Conservation (phyloP, 2,329 filamentous ascomycete species). For the Apiospora malaysiana region DNA sequence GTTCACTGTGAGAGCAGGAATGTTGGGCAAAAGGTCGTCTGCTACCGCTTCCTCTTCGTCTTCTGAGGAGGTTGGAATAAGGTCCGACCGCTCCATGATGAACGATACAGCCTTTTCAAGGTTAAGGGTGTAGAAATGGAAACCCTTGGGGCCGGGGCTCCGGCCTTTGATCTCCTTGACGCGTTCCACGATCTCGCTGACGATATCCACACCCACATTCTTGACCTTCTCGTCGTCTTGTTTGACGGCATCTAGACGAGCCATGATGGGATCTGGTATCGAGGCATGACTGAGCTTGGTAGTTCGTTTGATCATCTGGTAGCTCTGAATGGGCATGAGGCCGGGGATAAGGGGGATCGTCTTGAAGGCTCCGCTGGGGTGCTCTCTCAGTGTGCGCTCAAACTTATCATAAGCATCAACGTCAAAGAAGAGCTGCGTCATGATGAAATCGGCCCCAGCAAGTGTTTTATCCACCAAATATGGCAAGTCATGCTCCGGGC, state of each 20-base stretch:
- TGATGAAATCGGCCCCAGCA: slow-evolving; percentile 95
- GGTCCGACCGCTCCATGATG: slow-evolving; percentile 82
- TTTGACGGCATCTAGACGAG: slow-evolving; percentile 73
- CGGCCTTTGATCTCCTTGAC: slow-evolving; percentile 70
- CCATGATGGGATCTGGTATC: slow-evolving; percentile 74
- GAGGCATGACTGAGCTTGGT: slow-evolving; percentile 93
- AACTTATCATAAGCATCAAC: slow-evolving; percentile 81
- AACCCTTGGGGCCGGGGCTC: slow-evolving; percentile 71
- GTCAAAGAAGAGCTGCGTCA: slow-evolving; percentile 98
- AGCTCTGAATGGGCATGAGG: slow-evolving; percentile 97
- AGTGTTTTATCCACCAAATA: slow-evolving; percentile 89
- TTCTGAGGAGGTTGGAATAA: slow-evolving; percentile 70
- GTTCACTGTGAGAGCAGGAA: slow-evolving; percentile 59
- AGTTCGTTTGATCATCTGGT: slow-evolving; percentile 91
- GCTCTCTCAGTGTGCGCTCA: slow-evolving; percentile 76
- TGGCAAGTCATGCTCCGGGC: slow-evolving; percentile 80
- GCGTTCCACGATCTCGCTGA: slow-evolving; percentile 82
- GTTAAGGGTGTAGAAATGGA: slow-evolving; percentile 98
- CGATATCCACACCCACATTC: slow-evolving; percentile 77
- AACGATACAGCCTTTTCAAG: slow-evolving; percentile 95
- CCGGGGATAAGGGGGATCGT: slow-evolving; percentile 90
- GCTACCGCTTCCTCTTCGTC: slow-evolving; percentile 57
- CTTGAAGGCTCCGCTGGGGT: slow-evolving; percentile 85
- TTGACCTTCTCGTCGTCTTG: slow-evolving; percentile 84
- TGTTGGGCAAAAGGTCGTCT: slow-evolving; percentile 51